Base-by-base conservation (phyloP, 257 asterid species). In the Anisodus tanguticus region DNA sequence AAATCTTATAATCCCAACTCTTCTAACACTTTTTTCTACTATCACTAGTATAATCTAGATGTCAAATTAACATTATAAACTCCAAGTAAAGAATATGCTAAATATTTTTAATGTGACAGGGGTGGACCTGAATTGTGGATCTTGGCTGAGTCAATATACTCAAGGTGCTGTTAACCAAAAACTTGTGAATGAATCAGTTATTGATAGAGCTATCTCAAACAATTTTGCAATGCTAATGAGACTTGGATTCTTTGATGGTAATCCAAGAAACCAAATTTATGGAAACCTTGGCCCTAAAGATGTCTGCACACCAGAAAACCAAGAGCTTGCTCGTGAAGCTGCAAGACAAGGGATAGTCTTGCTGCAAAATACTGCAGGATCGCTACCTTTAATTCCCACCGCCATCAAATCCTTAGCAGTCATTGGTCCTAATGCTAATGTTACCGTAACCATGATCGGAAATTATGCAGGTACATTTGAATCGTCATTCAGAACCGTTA, bases 381-480 rank as follows among this genome's bases (percentile, higher is more conserved):
- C 97, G 3, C 83, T 97, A 70, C 99, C 99, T 10, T 49, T 97
- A 16, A 89, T 95, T 13, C 63, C 90, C 4, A 12, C 89, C 10
- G 55, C 84, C 62, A 97, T 93, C 84, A 95, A 93, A 81, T 88
- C 95, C 16, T 87, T 95, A 54, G 97, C 98, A 0, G 93, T 97
- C 1, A 97, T 95, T 53, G 99, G 98, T 62, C 99, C 99, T 35
- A 97, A 95, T 84, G 98, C 94, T 26, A 84, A 89, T 74, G 95
- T 68, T 2, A 88, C 95, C 6, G 84, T 87, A 67, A 91, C 98
- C 84, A 95, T 97, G 98, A 59, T 95, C 13, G 98, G 95, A 83
- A 96, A 89, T 82, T 95, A 96, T 68, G 98, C 90, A 88, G 97
- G 97, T 93, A 89, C 41, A 81, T 60, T 58, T 63, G 26, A 78